phyloP scores from a whole-genome alignment of 1,284 basidiomycete species.

The Ceratobasidium papillatum region DNA sequence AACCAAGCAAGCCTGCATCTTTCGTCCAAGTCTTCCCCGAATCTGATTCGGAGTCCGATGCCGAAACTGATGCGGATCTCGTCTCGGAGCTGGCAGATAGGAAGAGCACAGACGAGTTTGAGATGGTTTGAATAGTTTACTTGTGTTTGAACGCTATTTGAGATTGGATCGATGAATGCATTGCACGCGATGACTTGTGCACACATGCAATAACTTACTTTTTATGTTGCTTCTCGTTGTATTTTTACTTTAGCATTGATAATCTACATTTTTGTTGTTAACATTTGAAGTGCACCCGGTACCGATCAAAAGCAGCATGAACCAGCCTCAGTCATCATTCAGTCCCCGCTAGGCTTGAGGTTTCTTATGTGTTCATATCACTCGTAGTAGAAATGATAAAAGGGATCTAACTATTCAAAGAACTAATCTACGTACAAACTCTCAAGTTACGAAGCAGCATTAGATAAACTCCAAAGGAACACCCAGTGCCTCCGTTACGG shows the following conservation, averaged over 20 bases:
- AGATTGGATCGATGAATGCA: not conserved
- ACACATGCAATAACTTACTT: slow-evolving; percentile 24
- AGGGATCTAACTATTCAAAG: not conserved
- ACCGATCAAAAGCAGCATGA: no score
- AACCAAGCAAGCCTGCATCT: not conserved
- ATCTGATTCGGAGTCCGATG: slow-evolving; percentile 24
- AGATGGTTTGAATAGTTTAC: slow-evolving; percentile 12
- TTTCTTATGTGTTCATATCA: no score
- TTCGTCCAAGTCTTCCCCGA: slow-evolving; percentile 29
- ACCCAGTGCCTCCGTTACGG: no score
- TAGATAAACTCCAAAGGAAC: no score
- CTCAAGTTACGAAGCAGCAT: not conserved
- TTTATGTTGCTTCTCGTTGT: not conserved
- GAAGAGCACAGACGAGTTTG: slow-evolving; percentile 21
- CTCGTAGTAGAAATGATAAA: not conserved
- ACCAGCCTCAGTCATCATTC: no score
- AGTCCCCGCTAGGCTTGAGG: no score
- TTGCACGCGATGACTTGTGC: not conserved
- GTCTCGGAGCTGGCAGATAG: slow-evolving; percentile 14
- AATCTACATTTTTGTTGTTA: not conserved
- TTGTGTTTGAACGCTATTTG: not conserved
- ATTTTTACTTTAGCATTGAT: slow-evolving; percentile 10
- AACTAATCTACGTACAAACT: not conserved
- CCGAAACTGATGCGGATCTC: not conserved
- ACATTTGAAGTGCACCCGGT: not conserved